Percentiles rank a stretch among this genome's conserved stretches.
These are phyloP conservation scores for Coemansia interrupta DNA, from an alignment of 192 early-diverging fungal genomes.

Conservation along the genomic window DNA sequence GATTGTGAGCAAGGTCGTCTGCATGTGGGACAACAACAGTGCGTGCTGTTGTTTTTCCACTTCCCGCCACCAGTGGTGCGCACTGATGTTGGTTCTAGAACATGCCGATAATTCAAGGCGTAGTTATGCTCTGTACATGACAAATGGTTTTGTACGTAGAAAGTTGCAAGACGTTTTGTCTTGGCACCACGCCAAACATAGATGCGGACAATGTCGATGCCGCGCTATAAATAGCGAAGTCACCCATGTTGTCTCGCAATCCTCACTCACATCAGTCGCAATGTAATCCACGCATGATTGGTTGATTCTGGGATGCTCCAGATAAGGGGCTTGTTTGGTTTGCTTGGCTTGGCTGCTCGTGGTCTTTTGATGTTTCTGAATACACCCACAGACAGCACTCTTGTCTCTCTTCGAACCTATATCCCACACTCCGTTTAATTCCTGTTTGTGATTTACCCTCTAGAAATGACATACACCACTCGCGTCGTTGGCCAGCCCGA, in stretches of 20 bases:
- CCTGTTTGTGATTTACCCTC: neutral
- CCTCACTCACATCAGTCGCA: too few species aligned
- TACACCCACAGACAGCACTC: neutral
- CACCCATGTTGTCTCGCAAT: too few species aligned
- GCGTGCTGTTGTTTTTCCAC: neutral
- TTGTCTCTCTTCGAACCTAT: neutral
- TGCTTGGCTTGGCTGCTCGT: neutral
- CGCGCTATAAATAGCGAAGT: too few species aligned
- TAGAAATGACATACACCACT: slow-evolving; percentile 60
- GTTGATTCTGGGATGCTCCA: too few species aligned
- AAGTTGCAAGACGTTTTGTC: too few species aligned
- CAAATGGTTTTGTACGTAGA: too few species aligned
- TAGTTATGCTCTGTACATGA: too few species aligned
- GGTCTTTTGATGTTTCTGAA: neutral
- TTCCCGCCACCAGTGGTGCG: neutral
- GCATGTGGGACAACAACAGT: too few species aligned
- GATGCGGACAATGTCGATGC: too few species aligned
- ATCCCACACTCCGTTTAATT: neutral
- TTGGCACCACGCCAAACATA: too few species aligned
- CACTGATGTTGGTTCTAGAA: neutral
- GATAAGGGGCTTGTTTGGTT: neutral
- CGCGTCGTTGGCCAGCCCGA: slow-evolving; percentile 83
- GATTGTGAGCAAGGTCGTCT: too few species aligned
- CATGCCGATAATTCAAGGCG: neutral
- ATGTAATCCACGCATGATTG: too few species aligned